These are phyloP conservation scores for Medicago lupulina DNA, from an alignment of 306 rosid genomes.

Conservation along the genomic window DNA sequence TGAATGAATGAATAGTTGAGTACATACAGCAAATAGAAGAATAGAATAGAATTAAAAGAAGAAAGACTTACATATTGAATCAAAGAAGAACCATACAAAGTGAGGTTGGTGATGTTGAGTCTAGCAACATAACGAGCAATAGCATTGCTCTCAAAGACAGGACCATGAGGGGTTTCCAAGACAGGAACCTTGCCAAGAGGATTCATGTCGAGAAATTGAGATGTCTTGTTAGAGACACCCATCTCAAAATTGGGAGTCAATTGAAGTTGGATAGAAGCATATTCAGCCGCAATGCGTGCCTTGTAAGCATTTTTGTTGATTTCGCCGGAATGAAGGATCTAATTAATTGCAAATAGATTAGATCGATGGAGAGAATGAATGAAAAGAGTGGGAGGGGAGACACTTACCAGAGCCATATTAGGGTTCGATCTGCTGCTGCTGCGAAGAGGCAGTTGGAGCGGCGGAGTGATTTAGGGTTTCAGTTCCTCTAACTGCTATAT, in stretches of 20 bases:
- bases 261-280: constrained; percentile 59
- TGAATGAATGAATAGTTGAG: background rate
- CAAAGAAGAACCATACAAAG: no score
- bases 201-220: constrained; percentile 79
- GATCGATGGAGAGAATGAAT: no score
- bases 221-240: constrained; percentile 77
- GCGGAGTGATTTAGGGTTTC: no score
- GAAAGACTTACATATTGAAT: no score
- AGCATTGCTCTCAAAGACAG: constrained; percentile 85
- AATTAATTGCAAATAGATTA: background rate
- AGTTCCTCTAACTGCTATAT: no score
- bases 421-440: no score
- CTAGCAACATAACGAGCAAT: constrained; percentile 66
- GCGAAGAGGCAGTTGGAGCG: no score
- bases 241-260: constrained; percentile 58
- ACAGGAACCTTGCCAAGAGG: constrained; percentile 95
- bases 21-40: no score
- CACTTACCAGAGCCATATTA: no score
- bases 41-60: background rate
- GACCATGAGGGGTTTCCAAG: constrained; percentile 75
- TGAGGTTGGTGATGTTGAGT: no score
- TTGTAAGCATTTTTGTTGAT: constrained; percentile 64
- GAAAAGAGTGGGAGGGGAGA: no score
- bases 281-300: constrained; percentile 67
- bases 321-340: constrained; percentile 65